Percentiles rank a stretch among this genome's conserved stretches.
phyloP scores from a whole-genome alignment of 192 early-diverging fungal species.

The Entomortierella lignicola region DNA sequence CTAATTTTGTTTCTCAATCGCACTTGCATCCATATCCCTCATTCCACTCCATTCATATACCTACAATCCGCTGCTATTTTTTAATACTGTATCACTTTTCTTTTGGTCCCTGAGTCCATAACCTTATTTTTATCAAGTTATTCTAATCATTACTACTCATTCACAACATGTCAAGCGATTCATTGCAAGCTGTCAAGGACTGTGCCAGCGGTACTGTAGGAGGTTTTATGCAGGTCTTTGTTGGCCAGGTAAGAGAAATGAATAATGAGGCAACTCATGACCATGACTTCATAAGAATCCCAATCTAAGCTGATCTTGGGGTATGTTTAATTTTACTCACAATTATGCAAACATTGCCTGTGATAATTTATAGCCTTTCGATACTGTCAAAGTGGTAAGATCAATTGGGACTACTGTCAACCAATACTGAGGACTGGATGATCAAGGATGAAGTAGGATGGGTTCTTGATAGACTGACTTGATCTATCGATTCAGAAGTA shows the following conservation, averaged over 20 bases:
- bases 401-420: not conserved
- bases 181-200: constrained; percentile 77
- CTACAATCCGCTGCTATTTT: not conserved
- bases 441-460: not conserved
- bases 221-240: constrained; percentile 82
- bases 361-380: constrained; percentile 68
- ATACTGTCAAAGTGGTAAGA: constrained; percentile 84
- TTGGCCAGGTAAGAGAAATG: constrained; percentile 65
- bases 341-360: not conserved
- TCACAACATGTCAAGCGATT: constrained; percentile 52
- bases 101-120: constrained; percentile 6
- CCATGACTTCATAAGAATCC: not conserved
- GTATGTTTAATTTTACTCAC: constrained; percentile 6
- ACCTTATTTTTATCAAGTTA: constrained; percentile 13
- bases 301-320: not conserved
- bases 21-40: not conserved
- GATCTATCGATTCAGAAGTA: too few relatives aligned
- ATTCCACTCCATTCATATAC: constrained; percentile 3
- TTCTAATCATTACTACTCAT: constrained; percentile 3
- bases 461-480: too few relatives aligned
- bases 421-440: not conserved
- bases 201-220: constrained; percentile 79
- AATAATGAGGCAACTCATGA: not conserved
- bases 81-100: not conserved
- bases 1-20: not conserved